Evolutionary conservation across 495 filamentous ascomycete genomes (phyloP), one percentile per base, ranked within the genome.

Genomic region (Barbatosphaeria neglecta): DNA sequence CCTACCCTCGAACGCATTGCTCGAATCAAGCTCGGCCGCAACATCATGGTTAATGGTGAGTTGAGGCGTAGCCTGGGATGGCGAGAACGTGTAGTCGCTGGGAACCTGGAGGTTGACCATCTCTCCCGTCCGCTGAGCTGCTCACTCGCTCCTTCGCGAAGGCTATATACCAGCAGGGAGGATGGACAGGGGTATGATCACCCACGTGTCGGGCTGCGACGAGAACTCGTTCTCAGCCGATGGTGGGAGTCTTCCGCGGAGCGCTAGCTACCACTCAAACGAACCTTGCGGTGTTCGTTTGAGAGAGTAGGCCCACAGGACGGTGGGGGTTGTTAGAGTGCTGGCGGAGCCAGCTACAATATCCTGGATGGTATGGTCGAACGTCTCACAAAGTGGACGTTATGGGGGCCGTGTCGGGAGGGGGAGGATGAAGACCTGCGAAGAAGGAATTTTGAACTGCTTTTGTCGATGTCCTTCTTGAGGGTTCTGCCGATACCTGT

Each of bases 41-140:
- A 89, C 84, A 68, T 92, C 88, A 70, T 88, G 87, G 72, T 97
- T 97, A 78, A 99, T 97, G 41, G 87, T 94, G 70, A 94, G 66
- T 60, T 87, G 81, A 40, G 87, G 88, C 33, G 87, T 90, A 49
- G 80, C 87, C 57, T 76, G 75, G 42, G 83, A 86, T 57, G 86
- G 85, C 61, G 86, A 90, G 51, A 80, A 72, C 50, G 86, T 85
- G 62, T 88, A 85, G 63, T 86, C 68, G 65, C 74, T 74, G 60
- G 87, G 86, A 52, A 90, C 87, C 51, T 77, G 78, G 68, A 78
- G 73, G 71, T 77, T 83, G 72, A 87, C 80, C 89, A 95, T 95
- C 63, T 83, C 80, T 70, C 67, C 69, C 50, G n/a, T n/a, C n/a
- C n/a, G n/a, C n/a, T n/a, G n/a, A 35, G 43, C 19, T 22, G 43